phyloP scores from a whole-genome alignment of 192 early-diverging fungal genomes.

The Coemansia sp. region DNA sequence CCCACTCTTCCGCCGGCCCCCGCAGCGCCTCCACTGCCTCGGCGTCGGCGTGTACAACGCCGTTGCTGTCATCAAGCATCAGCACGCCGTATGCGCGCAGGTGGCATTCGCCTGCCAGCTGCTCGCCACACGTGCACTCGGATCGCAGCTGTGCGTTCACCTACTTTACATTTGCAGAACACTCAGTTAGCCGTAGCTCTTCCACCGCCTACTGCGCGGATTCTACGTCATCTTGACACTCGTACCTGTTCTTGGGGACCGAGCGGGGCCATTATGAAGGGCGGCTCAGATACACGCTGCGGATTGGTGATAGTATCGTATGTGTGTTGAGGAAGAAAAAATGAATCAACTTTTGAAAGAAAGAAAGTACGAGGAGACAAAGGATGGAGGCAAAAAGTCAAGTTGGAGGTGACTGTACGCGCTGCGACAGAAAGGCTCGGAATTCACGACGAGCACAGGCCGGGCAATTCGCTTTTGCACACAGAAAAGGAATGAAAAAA shows the following conservation, averaged over 20 bases:
- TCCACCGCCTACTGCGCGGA: background rate
- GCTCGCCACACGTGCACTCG: constrained; percentile 18
- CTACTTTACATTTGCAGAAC: constrained; percentile 4
- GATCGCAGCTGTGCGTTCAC: constrained; percentile 16
- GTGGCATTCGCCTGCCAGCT: constrained; percentile 36
- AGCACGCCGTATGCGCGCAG: constrained; percentile 42
- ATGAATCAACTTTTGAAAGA: background rate
- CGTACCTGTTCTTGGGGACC: background rate
- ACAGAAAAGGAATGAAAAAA: background rate
- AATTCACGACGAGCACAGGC: background rate
- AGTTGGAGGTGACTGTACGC: background rate
- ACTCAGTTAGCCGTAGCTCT: background rate
- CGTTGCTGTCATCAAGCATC: constrained; percentile 23
- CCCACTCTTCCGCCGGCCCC: constrained; percentile 40
- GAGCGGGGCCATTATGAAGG: background rate
- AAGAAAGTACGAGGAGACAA: too few relatives aligned
- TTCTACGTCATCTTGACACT: too few relatives aligned
- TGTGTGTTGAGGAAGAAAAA: too few relatives aligned
- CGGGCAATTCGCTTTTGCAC: background rate
- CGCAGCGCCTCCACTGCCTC: constrained; percentile 42
- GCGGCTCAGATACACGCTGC: background rate
- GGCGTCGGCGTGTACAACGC: constrained; percentile 32
- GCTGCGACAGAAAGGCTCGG: background rate
- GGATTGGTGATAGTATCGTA: background rate
- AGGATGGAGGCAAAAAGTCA: too few relatives aligned